Evolutionary conservation across 1,284 basidiomycete genomes (phyloP).

Genomic region (Boletus smithii): DNA sequence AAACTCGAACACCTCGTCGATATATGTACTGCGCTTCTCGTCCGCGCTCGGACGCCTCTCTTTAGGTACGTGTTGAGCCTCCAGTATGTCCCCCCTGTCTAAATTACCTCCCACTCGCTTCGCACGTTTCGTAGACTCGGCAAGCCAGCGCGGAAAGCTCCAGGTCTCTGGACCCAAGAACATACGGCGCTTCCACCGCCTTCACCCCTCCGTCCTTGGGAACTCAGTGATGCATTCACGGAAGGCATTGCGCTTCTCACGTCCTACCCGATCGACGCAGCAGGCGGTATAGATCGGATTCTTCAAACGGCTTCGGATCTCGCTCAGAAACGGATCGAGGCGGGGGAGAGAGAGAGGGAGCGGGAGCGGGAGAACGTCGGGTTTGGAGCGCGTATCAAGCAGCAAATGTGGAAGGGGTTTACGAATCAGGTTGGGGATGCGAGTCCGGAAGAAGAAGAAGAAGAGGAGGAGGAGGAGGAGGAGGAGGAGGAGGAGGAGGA

Average conservation of each 20-base stretch:
- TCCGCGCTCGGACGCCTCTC: slow-evolving; percentile 52
- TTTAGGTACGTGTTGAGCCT: slow-evolving; percentile 45
- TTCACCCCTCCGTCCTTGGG: slow-evolving; percentile 49
- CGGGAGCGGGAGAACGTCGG: slow-evolving; percentile 37
- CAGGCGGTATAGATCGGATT: slow-evolving; percentile 68
- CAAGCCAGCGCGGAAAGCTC: slow-evolving; percentile 41
- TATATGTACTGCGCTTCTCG: slow-evolving; percentile 64
- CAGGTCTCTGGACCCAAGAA: slow-evolving; percentile 57
- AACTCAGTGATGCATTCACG: slow-evolving; percentile 60
- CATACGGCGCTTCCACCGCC: slow-evolving; percentile 37
- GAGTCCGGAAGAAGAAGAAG: slow-evolving; percentile 30
- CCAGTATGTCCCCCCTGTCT: neutral
- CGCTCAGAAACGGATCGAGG: slow-evolving; percentile 46
- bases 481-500: slow-evolving; percentile 30
- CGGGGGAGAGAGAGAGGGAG: slow-evolving; percentile 29
- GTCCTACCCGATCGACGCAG: slow-evolving; percentile 56
- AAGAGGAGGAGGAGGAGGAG: slow-evolving; percentile 23
- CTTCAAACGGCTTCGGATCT: slow-evolving; percentile 65
- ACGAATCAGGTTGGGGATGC: slow-evolving; percentile 46
- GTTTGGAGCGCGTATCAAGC: slow-evolving; percentile 54
- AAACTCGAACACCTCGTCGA: slow-evolving; percentile 67
- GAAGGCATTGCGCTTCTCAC: slow-evolving; percentile 64
- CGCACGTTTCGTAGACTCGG: slow-evolving; percentile 45
- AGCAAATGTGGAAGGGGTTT: slow-evolving; percentile 68
- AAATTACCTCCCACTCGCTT: neutral